Conservation (phyloP, 768 basidiomycete species). For the Amanita phalloides region DNA sequence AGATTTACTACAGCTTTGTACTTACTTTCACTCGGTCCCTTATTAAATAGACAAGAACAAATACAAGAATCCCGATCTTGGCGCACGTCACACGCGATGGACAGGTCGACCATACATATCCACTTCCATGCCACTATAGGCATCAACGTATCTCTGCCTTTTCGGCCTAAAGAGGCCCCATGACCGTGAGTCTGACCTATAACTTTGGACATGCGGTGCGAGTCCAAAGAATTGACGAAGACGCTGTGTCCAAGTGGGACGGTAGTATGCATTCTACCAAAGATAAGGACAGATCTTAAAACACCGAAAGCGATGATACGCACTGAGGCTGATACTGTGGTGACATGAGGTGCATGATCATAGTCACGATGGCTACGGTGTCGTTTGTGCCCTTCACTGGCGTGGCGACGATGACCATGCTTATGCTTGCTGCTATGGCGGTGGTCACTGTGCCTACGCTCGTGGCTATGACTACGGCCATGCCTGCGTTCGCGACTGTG, state of each 20-base stretch:
- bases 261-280: constrained; percentile 9
- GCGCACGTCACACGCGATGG: constrained; percentile 27
- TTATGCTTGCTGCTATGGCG: not conserved
- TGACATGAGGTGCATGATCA: constrained; percentile 14
- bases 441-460: not conserved
- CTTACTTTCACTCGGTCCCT: not conserved
- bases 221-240: constrained; percentile 45
- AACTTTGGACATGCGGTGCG: constrained; percentile 26
- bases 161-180: constrained; percentile 50
- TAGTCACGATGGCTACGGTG: constrained; percentile 16
- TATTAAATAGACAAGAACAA: too few species aligned
- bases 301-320: not conserved
- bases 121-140: constrained; percentile 37
- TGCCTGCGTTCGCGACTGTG: not conserved
- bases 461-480: not conserved
- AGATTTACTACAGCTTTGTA: not conserved
- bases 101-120: constrained; percentile 46
- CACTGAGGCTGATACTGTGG: constrained; percentile 10
- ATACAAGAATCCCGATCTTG: not conserved
- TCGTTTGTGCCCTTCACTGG: constrained; percentile 12
- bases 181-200: constrained; percentile 24
- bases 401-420: constrained; percentile 8
- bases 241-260: constrained; percentile 31
- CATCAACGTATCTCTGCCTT: constrained; percentile 37
- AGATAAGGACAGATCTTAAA: not conserved